A percentile compares a stretch with the other conserved stretches of the same genome.
Conservation (phyloP, 805 yeast species). For the Schwanniomyces polymorphus region DNA sequence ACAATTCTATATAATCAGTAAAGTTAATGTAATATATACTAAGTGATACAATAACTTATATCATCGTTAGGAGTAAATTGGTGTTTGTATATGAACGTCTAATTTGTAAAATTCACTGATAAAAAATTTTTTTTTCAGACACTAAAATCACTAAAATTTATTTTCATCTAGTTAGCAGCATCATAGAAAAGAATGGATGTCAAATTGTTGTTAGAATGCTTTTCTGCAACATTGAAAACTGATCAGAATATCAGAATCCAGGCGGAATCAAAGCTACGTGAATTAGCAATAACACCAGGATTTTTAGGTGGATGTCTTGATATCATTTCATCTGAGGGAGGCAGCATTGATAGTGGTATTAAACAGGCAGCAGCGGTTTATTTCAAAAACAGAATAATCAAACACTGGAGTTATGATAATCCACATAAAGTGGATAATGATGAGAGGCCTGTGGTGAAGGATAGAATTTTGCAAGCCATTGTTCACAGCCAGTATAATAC, state of each 20-base stretch:
- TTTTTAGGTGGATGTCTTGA: conserved; percentile 83
- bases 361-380: conserved; percentile 78
- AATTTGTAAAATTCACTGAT: neutral
- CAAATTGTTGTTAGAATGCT: conserved; percentile 65
- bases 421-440: conserved; percentile 50
- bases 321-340: conserved; percentile 42
- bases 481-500: conserved; percentile 33
- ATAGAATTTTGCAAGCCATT: conserved; percentile 65
- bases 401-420: conserved; percentile 53
- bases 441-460: conserved; percentile 74
- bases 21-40: too few relatives aligned
- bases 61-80: too few relatives aligned
- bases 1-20: too few relatives aligned
- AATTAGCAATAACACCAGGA: conserved; percentile 61
- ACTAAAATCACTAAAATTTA: neutral
- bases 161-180: neutral
- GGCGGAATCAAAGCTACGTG: conserved; percentile 68
- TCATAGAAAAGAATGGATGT: conserved; percentile 63
- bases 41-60: too few relatives aligned
- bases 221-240: conserved; percentile 74
- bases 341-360: conserved; percentile 31
- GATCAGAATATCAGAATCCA: conserved; percentile 58
- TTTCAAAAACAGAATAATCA: conserved; percentile 71
- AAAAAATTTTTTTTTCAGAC: neutral
- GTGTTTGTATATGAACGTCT: too few relatives aligned